phyloP scores from a whole-genome alignment of 2,329 filamentous ascomycete species.

The Pseudogymnoascus sp. region DNA sequence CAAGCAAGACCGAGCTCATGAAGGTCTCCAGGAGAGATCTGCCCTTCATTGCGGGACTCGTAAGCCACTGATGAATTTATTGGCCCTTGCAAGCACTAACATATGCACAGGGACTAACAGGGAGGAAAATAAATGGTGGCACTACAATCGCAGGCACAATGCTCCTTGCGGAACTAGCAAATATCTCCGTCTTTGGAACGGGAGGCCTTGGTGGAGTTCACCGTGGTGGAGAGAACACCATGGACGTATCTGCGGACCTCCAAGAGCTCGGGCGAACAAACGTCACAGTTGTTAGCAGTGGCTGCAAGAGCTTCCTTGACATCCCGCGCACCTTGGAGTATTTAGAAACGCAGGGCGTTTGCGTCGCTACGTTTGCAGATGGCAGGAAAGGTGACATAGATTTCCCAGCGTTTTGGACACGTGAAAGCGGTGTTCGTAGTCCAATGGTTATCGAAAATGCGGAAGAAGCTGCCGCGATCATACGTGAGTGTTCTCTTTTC shows the following conservation, averaged over 20 bases:
- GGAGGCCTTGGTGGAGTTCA: conserved; percentile 93
- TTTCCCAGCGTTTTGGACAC: conserved; percentile 88
- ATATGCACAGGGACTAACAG: conserved; percentile 48
- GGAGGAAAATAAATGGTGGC: conserved; percentile 70
- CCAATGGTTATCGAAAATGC: conserved; percentile 69
- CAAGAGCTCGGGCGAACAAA: conserved; percentile 87
- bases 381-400: conserved; percentile 65
- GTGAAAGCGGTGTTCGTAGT: conserved; percentile 76
- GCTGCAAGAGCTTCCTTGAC: conserved; percentile 94
- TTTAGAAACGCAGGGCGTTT: conserved; percentile 64
- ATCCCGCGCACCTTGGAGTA: conserved; percentile 81
- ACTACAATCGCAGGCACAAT: conserved; percentile 93
- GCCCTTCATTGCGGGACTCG: conserved; percentile 70
- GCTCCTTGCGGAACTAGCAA: conserved; percentile 76
- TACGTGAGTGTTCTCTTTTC: conserved; percentile 44
- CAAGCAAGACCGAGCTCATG: conserved; percentile 58
- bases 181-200: conserved; percentile 89
- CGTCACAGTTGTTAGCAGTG: conserved; percentile 80
- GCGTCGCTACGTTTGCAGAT: conserved; percentile 85
- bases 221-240: conserved; percentile 72
- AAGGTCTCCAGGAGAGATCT: conserved; percentile 88
- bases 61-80: conserved; percentile 35
- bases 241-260: conserved; percentile 93
- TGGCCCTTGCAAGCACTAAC: conserved; percentile 6
- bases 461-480: conserved; percentile 79